phyloP scores from a whole-genome alignment of 208 protist genomes.

The Spongospora subterranea region DNA sequence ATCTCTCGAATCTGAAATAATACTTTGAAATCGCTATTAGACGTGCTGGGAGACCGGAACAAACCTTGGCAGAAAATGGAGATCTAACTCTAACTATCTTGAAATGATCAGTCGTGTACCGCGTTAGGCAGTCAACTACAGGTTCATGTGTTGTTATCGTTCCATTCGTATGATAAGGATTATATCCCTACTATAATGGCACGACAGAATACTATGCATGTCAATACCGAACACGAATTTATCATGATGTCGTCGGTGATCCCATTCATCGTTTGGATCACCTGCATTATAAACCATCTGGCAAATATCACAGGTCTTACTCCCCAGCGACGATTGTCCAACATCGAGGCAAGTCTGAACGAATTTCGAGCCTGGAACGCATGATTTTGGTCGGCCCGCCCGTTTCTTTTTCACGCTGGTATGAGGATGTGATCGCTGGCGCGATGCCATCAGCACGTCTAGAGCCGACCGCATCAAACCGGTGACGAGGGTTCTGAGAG shows the following conservation, averaged over 20 bases:
- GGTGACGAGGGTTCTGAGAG: neutral
- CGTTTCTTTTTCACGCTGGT: too few species aligned
- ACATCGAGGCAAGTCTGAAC: conserved; percentile 13
- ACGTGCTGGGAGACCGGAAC: neutral
- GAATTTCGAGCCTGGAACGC: too few species aligned
- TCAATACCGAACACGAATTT: neutral
- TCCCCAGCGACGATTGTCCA: neutral
- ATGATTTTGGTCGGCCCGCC: too few species aligned
- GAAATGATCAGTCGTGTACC: neutral
- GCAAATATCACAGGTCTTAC: neutral
- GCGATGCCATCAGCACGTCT: neutral
- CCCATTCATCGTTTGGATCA: neutral
- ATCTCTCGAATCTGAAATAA: neutral
- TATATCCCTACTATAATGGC: neutral
- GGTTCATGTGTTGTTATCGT: neutral
- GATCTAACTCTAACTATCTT: neutral
- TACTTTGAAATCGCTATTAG: neutral
- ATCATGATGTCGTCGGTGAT: neutral
- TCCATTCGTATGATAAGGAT: neutral
- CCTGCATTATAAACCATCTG: neutral
- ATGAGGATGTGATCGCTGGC: neutral
- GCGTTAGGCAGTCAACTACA: neutral
- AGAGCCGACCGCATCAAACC: neutral
- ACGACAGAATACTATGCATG: neutral
- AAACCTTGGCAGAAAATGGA: neutral